These are phyloP conservation scores for Cutaneotrichosporon sp. DNA, from an alignment of 1,284 basidiomycete species.

Conservation along the genomic window DNA sequence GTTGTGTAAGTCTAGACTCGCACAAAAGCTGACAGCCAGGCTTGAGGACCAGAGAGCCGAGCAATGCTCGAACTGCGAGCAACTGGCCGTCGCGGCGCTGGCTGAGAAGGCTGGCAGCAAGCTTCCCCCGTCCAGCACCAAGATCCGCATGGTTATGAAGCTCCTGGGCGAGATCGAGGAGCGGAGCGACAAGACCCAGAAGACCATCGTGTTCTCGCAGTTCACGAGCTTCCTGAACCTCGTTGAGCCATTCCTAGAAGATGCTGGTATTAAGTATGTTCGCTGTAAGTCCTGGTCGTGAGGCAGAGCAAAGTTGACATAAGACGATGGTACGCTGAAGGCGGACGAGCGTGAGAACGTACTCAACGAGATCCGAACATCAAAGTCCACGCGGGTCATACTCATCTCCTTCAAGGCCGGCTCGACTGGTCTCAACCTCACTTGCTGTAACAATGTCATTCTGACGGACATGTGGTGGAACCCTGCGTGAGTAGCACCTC, in stretches of 20 bases:
- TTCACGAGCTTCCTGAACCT: slow-evolving; percentile 89
- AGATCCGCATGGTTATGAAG: slow-evolving; percentile 75
- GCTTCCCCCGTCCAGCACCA: slow-evolving; percentile 68
- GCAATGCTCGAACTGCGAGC: slow-evolving; percentile 59
- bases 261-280: slow-evolving; percentile 64
- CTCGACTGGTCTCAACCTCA: slow-evolving; percentile 87
- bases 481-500: slow-evolving; percentile 55
- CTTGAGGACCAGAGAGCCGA: slow-evolving; percentile 31
- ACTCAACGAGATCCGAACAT: slow-evolving; percentile 66
- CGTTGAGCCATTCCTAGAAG: slow-evolving; percentile 72
- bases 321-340: slow-evolving; percentile 83
- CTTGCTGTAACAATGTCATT: slow-evolving; percentile 89
- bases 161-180: slow-evolving; percentile 65
- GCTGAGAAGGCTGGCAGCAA: background rate
- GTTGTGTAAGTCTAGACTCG: slow-evolving; percentile 62
- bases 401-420: slow-evolving; percentile 96
- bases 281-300: slow-evolving; percentile 62
- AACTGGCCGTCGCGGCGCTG: background rate
- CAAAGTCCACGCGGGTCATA: slow-evolving; percentile 63
- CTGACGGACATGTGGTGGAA: slow-evolving; percentile 94
- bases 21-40: slow-evolving; percentile 17
- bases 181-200: slow-evolving; percentile 61
- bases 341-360: slow-evolving; percentile 69
- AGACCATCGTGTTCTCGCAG: slow-evolving; percentile 70
- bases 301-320: background rate